Evolutionary conservation across 2,329 filamentous ascomycete genomes (phyloP).

Genomic region (Zymoseptoria tritici): DNA sequence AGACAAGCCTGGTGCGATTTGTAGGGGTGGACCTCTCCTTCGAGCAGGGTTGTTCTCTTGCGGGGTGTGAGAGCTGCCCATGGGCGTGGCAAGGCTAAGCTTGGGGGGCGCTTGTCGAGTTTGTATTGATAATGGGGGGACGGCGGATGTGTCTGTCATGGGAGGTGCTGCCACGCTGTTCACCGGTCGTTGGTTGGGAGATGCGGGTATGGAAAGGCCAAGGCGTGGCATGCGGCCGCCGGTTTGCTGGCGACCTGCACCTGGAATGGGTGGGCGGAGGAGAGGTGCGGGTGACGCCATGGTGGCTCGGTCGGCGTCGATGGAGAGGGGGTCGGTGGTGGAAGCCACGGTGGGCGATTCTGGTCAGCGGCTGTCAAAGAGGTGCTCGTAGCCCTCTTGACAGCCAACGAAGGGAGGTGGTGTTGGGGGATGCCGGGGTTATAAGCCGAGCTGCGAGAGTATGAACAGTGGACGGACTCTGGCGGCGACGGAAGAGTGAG

Average conservation of each 20-base stretch:
- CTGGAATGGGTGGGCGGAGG: slow-evolving; percentile 74
- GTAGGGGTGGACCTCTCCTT: slow-evolving; percentile 47
- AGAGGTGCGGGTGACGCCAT: slow-evolving; percentile 75
- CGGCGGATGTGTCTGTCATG: slow-evolving; percentile 28
- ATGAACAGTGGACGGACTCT: neutral
- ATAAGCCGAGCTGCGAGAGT: neutral
- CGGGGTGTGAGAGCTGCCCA: slow-evolving; percentile 68
- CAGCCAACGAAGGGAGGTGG: slow-evolving; percentile 15
- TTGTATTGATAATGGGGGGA: slow-evolving; percentile 31
- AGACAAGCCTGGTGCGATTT: slow-evolving; percentile 49
- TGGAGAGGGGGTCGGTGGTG: slow-evolving; percentile 14
- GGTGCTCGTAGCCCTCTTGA: slow-evolving; percentile 23
- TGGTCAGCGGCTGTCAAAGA: slow-evolving; percentile 22
- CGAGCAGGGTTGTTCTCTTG: slow-evolving; percentile 46
- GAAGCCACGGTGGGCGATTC: slow-evolving; percentile 28
- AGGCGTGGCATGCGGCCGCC: slow-evolving; percentile 55
- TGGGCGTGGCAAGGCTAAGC: slow-evolving; percentile 78
- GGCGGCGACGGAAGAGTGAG: neutral
- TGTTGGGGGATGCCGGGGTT: neutral
- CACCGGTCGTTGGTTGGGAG: slow-evolving; percentile 72
- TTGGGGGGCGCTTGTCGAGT: slow-evolving; percentile 63
- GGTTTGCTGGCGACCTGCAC: slow-evolving; percentile 45
- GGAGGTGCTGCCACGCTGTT: slow-evolving; percentile 32
- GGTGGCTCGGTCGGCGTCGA: slow-evolving; percentile 31
- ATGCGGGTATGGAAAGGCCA: slow-evolving; percentile 83